Base-by-base conservation (phyloP, 345 rosid genomes). In the Dipteronia sinensis region DNA sequence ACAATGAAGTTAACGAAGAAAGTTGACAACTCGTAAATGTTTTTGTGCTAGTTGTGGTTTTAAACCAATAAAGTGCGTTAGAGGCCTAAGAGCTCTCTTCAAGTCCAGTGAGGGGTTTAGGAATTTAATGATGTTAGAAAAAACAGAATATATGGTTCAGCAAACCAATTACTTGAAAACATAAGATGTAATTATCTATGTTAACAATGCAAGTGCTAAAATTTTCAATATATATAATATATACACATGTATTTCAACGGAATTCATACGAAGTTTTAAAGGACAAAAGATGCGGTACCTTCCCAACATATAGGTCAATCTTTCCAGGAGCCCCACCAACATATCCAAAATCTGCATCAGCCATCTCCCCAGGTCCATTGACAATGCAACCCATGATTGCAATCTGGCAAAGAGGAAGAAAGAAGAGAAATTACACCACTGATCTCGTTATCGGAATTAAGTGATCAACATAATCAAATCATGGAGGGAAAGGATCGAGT, bases 331-430 rank as follows among this genome's bases (percentile, higher is more conserved):
- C 90, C 27, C 98, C 99, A 10, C 99, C 99, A 2, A 96, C 98
- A 46, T 96, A 96, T 8, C 98, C 98, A 27, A 96, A 96, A 82
- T 94, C 99, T 61, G 99, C 99, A 80, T 96, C 99, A 58, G 98
- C 99, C 99, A 94, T 96, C 89, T 96, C 98, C 3, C 99, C 99
- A 0, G 99, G 98, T 63, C 99, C 99, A 71, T 94, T 96, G 70
- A 96, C 99, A 16, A 96, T 96, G 91, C 98, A 96, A 76, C 98
- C 99, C 99, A 95, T 95, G 79, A 95, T 95, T 38, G 98, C 98
- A 25, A 95, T 95, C 98, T 93, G 87, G 49, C 46, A 56, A n/a
- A 6, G 7, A 13, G 3, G 47, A 2, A 20, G 8, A 69, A 46
- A 53, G 22, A 67, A 58, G 61, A 34, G 27, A 22, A 55, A 40